These are phyloP conservation scores for Murraya paniculata DNA, from an alignment of 345 rosid genomes.

Conservation along the genomic window DNA sequence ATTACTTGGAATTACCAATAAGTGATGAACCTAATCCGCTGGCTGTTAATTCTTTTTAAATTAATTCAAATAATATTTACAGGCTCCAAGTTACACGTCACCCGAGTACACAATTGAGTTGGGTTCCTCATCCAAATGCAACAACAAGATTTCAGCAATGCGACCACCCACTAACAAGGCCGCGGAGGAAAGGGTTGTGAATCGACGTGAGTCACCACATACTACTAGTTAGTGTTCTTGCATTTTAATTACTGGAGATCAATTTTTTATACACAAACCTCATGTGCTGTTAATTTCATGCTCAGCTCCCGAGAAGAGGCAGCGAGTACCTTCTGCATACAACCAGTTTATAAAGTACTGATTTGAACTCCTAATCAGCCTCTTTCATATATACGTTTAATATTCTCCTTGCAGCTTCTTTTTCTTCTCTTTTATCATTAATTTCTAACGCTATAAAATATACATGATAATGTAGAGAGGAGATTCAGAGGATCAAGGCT, in stretches of 20 bases:
- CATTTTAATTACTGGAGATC: not conserved
- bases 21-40: not conserved
- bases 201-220: constrained; percentile 59
- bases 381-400: not conserved
- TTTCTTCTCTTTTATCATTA: not conserved
- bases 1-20: not conserved
- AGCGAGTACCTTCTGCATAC: constrained; percentile 97
- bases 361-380: not conserved
- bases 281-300: constrained; percentile 11
- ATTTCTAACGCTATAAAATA: not conserved
- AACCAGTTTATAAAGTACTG: constrained; percentile 93
- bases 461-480: constrained; percentile 55
- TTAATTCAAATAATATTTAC: not conserved
- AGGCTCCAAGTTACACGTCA: constrained; percentile 41
- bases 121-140: constrained; percentile 69
- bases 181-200: constrained; percentile 53
- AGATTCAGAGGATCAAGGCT: constrained; percentile 98
- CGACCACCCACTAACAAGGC: constrained; percentile 32
- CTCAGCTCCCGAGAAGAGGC: constrained; percentile 98
- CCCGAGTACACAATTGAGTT: constrained; percentile 49
- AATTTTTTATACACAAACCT: not conserved
- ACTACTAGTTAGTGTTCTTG: not conserved
- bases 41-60: not conserved
- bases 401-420: not conserved
- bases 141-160: constrained; percentile 41